These are phyloP conservation scores for Chenopodium suecicum DNA, from an alignment of 148 eudicot genomes.

Conservation along the genomic window DNA sequence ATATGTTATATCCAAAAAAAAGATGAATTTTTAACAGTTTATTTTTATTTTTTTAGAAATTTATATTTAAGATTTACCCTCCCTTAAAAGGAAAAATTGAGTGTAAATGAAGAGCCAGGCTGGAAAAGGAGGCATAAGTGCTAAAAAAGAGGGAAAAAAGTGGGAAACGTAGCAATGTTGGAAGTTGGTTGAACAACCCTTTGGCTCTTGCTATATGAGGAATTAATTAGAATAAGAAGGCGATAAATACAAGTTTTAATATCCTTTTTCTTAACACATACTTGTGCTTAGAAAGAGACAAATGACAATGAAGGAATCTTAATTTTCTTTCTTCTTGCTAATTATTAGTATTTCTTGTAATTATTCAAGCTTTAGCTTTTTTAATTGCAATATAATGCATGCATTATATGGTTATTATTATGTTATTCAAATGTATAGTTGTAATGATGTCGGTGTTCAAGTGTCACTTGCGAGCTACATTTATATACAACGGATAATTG, in stretches of 20 bases:
- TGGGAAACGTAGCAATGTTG: neutral
- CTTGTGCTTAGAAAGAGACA: no score
- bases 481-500: no score
- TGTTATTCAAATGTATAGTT: no score
- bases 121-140: neutral
- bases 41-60: no score
- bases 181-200: constrained; percentile 13
- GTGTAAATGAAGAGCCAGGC: constrained; percentile 13
- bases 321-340: neutral
- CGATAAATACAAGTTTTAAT: constrained; percentile 6
- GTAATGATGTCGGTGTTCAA: no score
- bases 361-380: no score
- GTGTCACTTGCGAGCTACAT: no score
- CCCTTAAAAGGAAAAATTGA: neutral
- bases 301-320: neutral
- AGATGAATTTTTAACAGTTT: neutral
- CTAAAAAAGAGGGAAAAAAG: neutral
- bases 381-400: no score
- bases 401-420: no score
- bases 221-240: neutral
- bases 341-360: no score
- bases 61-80: no score
- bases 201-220: neutral
- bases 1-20: no score
- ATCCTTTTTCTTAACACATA: neutral